Conservation (phyloP, 345 rosid species). For the Orychophragmus violaceus region DNA sequence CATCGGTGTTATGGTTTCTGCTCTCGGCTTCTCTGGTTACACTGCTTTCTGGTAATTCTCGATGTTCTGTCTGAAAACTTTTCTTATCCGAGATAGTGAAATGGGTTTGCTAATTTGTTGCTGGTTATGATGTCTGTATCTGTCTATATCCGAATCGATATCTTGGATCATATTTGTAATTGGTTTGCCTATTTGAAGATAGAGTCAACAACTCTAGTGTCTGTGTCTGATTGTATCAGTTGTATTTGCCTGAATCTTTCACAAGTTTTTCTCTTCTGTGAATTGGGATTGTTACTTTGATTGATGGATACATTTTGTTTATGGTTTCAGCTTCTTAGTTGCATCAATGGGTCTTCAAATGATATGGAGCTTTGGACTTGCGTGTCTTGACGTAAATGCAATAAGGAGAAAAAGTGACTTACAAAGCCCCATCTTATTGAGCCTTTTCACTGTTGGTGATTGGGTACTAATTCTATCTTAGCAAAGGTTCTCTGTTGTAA, state of each 20-base stretch:
- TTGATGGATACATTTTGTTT: too few relatives aligned
- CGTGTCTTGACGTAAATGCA: constrained; percentile 82
- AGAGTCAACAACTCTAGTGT: background rate
- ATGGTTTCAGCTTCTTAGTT: constrained; percentile 69
- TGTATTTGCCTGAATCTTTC: too few relatives aligned
- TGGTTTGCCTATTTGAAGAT: background rate
- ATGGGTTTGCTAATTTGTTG: background rate
- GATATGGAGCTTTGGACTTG: constrained; percentile 95
- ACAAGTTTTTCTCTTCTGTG: too few relatives aligned
- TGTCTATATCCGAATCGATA: background rate
- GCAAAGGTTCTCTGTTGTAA: background rate
- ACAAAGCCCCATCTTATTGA: constrained; percentile 78
- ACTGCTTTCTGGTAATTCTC: constrained; percentile 77
- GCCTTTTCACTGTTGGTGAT: constrained; percentile 87
- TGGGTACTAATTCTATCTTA: constrained; percentile 51
- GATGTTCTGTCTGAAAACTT: background rate
- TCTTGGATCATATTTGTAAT: background rate
- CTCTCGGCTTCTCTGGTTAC: constrained; percentile 58
- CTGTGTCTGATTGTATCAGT: too few relatives aligned
- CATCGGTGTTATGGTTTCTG: constrained; percentile 66
- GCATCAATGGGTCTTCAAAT: constrained; percentile 97
- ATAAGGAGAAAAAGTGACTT: constrained; percentile 66
- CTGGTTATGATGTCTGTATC: background rate
- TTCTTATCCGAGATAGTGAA: background rate
- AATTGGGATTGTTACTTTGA: too few relatives aligned